Evolutionary conservation across 305 asterid species (phyloP), one percentile per base, ranked within the genome.

Genomic region (Fraxinus angustifolia): DNA sequence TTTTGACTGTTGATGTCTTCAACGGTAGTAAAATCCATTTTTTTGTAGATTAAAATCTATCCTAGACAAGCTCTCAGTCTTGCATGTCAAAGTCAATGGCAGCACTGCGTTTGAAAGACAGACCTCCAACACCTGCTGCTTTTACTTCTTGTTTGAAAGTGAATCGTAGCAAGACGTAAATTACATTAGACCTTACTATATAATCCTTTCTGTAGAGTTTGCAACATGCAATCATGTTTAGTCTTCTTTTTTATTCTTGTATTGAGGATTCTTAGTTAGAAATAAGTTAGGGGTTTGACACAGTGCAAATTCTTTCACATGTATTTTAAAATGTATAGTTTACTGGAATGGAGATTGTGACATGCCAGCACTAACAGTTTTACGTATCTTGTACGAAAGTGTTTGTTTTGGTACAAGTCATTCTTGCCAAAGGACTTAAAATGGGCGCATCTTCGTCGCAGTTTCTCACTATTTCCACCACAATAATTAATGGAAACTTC

Each of bases 81-180:
- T 95, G 99, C 91, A 78, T 89, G 93, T 92, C 95, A 4, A 95
- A 93, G 88, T 87, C 98, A 0, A 83, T 93, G 94, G 96, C 93
- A 1, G 95, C 92, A 23, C 81, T 95, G 72, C 94, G 90, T 78
- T 84, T 95, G 88, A 93, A 85, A 85, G 14, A 83, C 80, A 17
- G 48, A 60, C 31, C 16, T 62, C 12, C 42, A 79, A 6, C 56
- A 78, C 23, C 16, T 56, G 65, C 81, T 67, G 31, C 67, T 35
- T 35, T 35, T 35, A 35, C 38, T 35, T 5, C 38, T 35, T 35
- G 38, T 35, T 35, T 35, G 38, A 35, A 35, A 35, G 38, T 35
- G 8, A 35, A 45, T 45, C 56, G n/a, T 11, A 14, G n/a, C 56
- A 45, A 56, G 26, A 56, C 67, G 19, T 35, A 35, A 35, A 35